Evolutionary conservation across 345 rosid genomes (phyloP), one percentile per base, ranked within the genome.

Genomic region (Erodium maritimum): DNA sequence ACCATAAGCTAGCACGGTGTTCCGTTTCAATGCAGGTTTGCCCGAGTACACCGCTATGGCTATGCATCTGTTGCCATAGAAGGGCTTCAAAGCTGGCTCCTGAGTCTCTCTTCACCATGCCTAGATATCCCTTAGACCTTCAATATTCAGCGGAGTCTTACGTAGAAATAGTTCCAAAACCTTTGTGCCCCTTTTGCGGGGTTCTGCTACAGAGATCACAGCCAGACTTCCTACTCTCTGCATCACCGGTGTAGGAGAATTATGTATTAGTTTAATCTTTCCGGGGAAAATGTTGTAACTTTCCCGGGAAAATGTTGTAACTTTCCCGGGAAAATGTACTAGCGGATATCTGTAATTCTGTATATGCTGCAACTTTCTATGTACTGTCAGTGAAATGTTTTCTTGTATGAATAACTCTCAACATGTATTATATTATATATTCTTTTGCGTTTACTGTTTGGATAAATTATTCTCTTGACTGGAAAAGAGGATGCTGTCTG

Each of bases 1-100:
- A 61, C 29, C 96, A 94, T 71, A 76, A 81, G 68, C 64, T 84
- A 64, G 75, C 69, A 58, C 80, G 97, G 62, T 94, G 96, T 56
- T 74, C 84, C 4, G 85, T 76, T 48, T 82, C 96, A 1, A 80
- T 85, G 96, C 82, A 75, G 78, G 84, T 87, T 57, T 87, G 97
- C 75, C 88, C 86, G 24, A 60, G 81, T 11, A 73, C 66, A 42
- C 83, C 99, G 21, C 59, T 72, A 59, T 85, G 95, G 96, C 73
- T 75, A 74, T 94, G 99, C 83, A 80, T 82, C 66, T 87, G 99
- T 69, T 94, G 97, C 69, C 75, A 72, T 52, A 77, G 95, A 68
- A 20, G 70, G 67, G 65, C 71, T 46, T 61, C 72, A 25, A 81
- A 80, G 37, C 75, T 84, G 54, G 72, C 91, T 21, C 90, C 91